phyloP scores from a whole-genome alignment of 805 yeast species.

The Peterozyma xylosa region DNA sequence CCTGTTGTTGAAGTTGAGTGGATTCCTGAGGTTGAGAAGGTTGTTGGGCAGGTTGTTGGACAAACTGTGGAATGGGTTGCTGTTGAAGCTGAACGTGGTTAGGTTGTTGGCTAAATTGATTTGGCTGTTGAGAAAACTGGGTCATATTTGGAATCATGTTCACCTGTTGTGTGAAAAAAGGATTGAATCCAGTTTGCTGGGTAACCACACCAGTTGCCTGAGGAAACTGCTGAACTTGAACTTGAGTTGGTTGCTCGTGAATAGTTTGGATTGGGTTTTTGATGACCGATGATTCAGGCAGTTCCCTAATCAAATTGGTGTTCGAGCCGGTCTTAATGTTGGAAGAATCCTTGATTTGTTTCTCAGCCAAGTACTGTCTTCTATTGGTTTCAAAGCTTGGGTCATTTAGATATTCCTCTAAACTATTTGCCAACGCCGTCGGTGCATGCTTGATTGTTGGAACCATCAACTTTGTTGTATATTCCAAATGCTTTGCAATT shows the following conservation, averaged over 20 bases:
- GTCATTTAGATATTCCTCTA: slow-evolving; percentile 85
- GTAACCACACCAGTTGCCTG: not conserved
- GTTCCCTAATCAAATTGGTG: slow-evolving; percentile 4
- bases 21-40: slow-evolving; percentile 10
- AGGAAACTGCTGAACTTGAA: not conserved
- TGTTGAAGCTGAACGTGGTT: too few relatives aligned
- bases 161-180: too few relatives aligned
- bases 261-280: slow-evolving; percentile 3
- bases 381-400: slow-evolving; percentile 78
- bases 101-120: too few relatives aligned
- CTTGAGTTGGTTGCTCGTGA: not conserved
- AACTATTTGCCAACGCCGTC: slow-evolving; percentile 77
- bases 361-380: slow-evolving; percentile 68
- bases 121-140: too few relatives aligned
- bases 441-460: slow-evolving; percentile 98
- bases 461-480: slow-evolving; percentile 80
- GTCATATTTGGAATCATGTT: too few relatives aligned
- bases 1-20: slow-evolving; percentile 11
- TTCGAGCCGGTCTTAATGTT: slow-evolving; percentile 2
- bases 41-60: slow-evolving; percentile 5
- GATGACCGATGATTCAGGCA: slow-evolving; percentile 9
- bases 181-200: slow-evolving; percentile 3
- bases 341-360: slow-evolving; percentile 28
- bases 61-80: too few relatives aligned
- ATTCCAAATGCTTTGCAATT: slow-evolving; percentile 82